Evolutionary conservation across 768 basidiomycete genomes (phyloP).

Genomic region (Leucogyrophana mollusca): DNA sequence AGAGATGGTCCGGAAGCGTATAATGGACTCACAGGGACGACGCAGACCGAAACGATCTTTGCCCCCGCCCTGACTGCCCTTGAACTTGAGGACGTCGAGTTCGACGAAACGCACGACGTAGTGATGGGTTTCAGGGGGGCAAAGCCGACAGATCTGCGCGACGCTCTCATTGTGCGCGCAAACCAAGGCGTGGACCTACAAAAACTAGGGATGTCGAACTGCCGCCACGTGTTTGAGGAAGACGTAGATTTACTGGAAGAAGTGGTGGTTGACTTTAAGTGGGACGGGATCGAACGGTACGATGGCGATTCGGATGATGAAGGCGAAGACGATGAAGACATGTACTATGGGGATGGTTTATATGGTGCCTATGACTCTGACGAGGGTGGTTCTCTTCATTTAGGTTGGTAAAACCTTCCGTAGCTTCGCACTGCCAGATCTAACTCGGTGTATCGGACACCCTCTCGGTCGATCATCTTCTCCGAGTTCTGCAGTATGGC

Average conservation of each 20-base stretch:
- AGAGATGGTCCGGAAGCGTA: too few relatives aligned
- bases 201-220: conserved; percentile 10
- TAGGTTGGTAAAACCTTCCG: too few relatives aligned
- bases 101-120: not conserved
- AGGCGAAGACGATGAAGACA: not conserved
- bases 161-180: conserved; percentile 15
- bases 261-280: conserved; percentile 12
- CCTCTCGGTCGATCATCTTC: too few relatives aligned
- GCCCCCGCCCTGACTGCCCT: conserved; percentile 14
- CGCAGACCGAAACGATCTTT: conserved; percentile 5
- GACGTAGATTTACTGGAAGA: conserved; percentile 5
- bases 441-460: too few relatives aligned
- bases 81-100: conserved; percentile 7
- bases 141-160: conserved; percentile 10
- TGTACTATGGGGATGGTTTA: not conserved
- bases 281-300: conserved; percentile 12
- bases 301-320: not conserved
- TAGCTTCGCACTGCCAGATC: too few relatives aligned
- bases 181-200: conserved; percentile 9
- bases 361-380: not conserved
- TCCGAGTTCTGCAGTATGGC: too few relatives aligned
- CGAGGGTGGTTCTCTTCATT: too few relatives aligned
- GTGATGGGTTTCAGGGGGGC: not conserved
- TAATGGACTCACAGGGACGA: too few relatives aligned
- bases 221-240: conserved; percentile 7